phyloP scores from a whole-genome alignment of 257 asterid genomes.

The Scutellaria galericulata region DNA sequence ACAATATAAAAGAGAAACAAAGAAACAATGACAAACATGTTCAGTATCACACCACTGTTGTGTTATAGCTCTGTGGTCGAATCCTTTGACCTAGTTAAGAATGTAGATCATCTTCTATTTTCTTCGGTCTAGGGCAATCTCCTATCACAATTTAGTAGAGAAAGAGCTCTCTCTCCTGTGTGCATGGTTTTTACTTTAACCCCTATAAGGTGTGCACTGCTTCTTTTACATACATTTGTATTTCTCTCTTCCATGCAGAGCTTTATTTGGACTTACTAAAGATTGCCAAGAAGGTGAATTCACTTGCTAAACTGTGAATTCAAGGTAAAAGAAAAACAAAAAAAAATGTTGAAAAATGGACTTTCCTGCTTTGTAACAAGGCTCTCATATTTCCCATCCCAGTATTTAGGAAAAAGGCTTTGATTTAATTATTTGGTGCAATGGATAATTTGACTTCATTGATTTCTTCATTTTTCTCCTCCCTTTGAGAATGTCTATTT shows the following conservation, averaged over 20 bases:
- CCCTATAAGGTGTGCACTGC: conserved; percentile 31
- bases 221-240: conserved; percentile 43
- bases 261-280: conserved; percentile 56
- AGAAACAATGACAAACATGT: not conserved
- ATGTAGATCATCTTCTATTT: not conserved
- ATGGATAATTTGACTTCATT: conserved; percentile 13
- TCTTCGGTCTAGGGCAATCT: not conserved
- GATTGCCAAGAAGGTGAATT: conserved; percentile 67
- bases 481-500: conserved; percentile 29
- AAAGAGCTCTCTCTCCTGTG: conserved; percentile 4
- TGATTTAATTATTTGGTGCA: conserved; percentile 20
- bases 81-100: not conserved
- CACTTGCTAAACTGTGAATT: conserved; percentile 50
- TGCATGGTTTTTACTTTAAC: conserved; percentile 27
- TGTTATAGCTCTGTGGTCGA: conserved; percentile 13
- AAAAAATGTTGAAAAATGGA: conserved; percentile 33
- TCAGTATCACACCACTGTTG: not conserved
- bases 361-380: conserved; percentile 36
- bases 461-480: conserved; percentile 18
- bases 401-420: conserved; percentile 24
- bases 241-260: conserved; percentile 61
- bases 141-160: not conserved
- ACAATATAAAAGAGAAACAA: not conserved
- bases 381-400: conserved; percentile 30
- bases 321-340: conserved; percentile 39